Conservation (phyloP, 1,284 basidiomycete species). For the Trichosporon faecale region DNA sequence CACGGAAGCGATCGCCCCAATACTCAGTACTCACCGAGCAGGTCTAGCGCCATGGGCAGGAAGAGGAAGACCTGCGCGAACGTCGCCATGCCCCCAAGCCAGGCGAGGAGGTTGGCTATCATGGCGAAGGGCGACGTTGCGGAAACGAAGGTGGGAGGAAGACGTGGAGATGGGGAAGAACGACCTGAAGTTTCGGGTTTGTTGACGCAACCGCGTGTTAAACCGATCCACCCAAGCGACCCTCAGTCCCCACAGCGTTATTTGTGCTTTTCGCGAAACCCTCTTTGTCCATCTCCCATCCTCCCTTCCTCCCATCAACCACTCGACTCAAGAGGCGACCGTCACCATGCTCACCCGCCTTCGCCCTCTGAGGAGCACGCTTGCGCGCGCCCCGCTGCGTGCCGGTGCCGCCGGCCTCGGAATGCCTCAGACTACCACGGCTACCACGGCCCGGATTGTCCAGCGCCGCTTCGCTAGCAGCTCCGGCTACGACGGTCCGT, state of each 20-base stretch:
- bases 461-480: not conserved
- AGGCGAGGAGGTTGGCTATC: constrained; percentile 29
- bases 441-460: not conserved
- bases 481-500: constrained; percentile 12
- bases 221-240: not conserved
- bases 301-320: constrained; percentile 3
- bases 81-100: constrained; percentile 45
- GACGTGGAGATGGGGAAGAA: not conserved
- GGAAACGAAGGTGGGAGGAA: constrained; percentile 2
- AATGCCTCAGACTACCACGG: constrained; percentile 7
- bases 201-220: constrained; percentile 4
- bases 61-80: constrained; percentile 48
- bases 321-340: not conserved
- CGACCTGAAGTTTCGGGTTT: constrained; percentile 1
- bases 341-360: constrained; percentile 6
- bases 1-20: constrained; percentile 5
- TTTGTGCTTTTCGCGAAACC: not conserved
- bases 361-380: not conserved
- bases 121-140: constrained; percentile 11
- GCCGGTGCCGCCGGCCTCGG: not conserved
- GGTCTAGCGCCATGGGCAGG: constrained; percentile 47
- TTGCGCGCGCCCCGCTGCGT: constrained; percentile 9
- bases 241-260: constrained; percentile 1
- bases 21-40: constrained; percentile 41
- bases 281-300: not conserved